Base-by-base conservation (phyloP, 257 asterid genomes). In the Ligustrum vulgare region DNA sequence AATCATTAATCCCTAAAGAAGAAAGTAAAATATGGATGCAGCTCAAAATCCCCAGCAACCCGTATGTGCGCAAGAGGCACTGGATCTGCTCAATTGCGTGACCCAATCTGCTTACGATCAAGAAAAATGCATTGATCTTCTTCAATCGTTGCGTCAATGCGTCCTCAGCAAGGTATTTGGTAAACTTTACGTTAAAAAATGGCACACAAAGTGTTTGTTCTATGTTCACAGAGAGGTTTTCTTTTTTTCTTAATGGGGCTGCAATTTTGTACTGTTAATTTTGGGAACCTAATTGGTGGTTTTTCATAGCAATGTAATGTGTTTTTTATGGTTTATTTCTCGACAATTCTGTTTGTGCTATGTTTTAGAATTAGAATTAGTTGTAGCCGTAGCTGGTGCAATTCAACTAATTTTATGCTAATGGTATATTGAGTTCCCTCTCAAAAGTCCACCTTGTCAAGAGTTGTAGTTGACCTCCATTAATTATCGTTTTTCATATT, bases 41-140 rank as follows among this genome's bases (percentile, higher is more conserved):
- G 69, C 88, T 45, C 84, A 73, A 77, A 80, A 76, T 78, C 79
- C 78, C 18, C 83, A 84, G 76, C 88, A 85, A 71, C 88, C 92
- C 11, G 86, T 84, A 0, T 93, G 97, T 74, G 95, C 90, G 0
- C 80, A 86, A 79, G 91, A 93, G 77, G 89, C 96, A 8, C 79
- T 91, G 36, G 88, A 87, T 84, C 89, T 93, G 66, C 96, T 93
- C 82, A 93, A 91, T 73, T 93, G 98, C 88, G 82, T 86, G 20
- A 77, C 90, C 35, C 90, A 86, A 56, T 82, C 90, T 36, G 79
- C 96, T 60, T 93, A 80, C 37, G 95, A 93, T 84, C 83, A 86
- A 47, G 90, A 87, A 4, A 91, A 86, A 83, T 93, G 98, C 70
- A 58, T 78, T 77, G 81, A 82, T 28, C 89, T 91, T 69, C 85